Evolutionary conservation across 2,329 filamentous ascomycete species (phyloP).

Genomic region (Pseudopyricularia javanii): DNA sequence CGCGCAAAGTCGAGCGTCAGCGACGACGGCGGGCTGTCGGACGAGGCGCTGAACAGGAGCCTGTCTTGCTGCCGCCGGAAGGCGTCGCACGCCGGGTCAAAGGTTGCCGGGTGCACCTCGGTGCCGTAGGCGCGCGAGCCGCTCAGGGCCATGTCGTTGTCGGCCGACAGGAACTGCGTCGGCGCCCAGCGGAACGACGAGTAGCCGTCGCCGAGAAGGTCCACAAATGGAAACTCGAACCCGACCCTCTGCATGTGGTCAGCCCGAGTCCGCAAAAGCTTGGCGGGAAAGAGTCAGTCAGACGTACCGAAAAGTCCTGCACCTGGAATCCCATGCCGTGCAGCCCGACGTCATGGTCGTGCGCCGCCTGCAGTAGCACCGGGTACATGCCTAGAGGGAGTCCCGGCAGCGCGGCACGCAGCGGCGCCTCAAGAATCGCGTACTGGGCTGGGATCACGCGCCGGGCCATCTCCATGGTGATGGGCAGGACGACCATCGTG

Average conservation of each 20-base stretch:
- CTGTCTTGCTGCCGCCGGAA: conserved; percentile 15
- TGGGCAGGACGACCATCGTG: conserved; percentile 38
- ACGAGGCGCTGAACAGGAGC: conserved; percentile 5
- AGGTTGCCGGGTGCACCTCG: conserved; percentile 24
- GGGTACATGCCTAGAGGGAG: conserved; percentile 41
- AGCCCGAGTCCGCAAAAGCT: neutral
- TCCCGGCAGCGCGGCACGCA: conserved; percentile 29
- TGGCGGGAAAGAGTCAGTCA: neutral
- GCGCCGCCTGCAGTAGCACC: conserved; percentile 32
- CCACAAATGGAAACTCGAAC: conserved; percentile 43
- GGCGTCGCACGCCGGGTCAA: conserved; percentile 36
- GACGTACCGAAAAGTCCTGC: conserved; percentile 34
- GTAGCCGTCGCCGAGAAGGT: conserved; percentile 34
- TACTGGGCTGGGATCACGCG: conserved; percentile 34
- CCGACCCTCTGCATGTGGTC: conserved; percentile 26
- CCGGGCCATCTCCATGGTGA: conserved; percentile 31
- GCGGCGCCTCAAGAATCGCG: conserved; percentile 35
- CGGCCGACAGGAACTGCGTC: conserved; percentile 30
- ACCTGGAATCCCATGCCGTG: conserved; percentile 23
- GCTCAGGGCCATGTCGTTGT: conserved; percentile 26
- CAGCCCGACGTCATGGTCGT: conserved; percentile 37
- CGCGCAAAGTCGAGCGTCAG: conserved; percentile 13
- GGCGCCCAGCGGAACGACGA: conserved; percentile 38
- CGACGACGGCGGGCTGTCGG: conserved; percentile 12
- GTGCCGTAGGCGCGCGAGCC: conserved; percentile 34